A percentile compares a stretch with the other conserved stretches of the same genome.
phyloP scores from a whole-genome alignment of 140 eudicot species.

The Bidens hawaiensis region DNA sequence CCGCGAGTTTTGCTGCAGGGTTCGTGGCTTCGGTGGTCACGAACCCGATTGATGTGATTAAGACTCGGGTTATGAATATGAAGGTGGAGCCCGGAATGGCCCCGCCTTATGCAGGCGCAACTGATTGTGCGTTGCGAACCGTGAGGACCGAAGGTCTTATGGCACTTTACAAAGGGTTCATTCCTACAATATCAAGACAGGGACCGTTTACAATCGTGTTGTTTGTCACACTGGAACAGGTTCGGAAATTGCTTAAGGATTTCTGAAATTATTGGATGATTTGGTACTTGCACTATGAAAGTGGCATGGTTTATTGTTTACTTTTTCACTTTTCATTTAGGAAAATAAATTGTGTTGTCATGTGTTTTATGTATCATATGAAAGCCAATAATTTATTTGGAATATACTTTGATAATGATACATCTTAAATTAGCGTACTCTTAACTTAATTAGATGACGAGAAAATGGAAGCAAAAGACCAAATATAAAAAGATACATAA shows the following conservation, averaged over 20 bases:
- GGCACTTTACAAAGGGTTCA: slow-evolving; percentile 91
- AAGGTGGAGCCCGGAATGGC: slow-evolving; percentile 64
- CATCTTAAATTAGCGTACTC: too few relatives aligned
- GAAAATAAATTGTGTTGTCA: too few relatives aligned
- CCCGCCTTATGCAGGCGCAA: slow-evolving; percentile 66
- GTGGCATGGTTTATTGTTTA: too few relatives aligned
- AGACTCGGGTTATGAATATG: slow-evolving; percentile 94
- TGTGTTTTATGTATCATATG: too few relatives aligned
- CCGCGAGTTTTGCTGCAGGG: slow-evolving; percentile 97
- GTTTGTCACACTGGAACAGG: slow-evolving; percentile 91
- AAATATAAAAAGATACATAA: too few relatives aligned
- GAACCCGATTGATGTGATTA: slow-evolving; percentile 89
- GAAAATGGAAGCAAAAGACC: too few relatives aligned
- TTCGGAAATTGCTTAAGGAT: slow-evolving; percentile 84
- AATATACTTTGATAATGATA: too few relatives aligned
- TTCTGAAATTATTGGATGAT: slow-evolving; percentile 48
- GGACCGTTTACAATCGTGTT: slow-evolving; percentile 98
- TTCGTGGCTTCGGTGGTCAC: slow-evolving; percentile 92
- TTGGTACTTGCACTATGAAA: too few relatives aligned
- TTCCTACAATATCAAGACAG: slow-evolving; percentile 92
- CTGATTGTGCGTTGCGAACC: slow-evolving; percentile 72
- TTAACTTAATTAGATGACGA: too few relatives aligned
- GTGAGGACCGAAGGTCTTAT: slow-evolving; percentile 62
- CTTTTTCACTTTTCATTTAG: too few relatives aligned
- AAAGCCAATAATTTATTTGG: too few relatives aligned